Conservation (phyloP, 2,329 filamentous ascomycete species). For the Phialemonium atrogriseum region DNA sequence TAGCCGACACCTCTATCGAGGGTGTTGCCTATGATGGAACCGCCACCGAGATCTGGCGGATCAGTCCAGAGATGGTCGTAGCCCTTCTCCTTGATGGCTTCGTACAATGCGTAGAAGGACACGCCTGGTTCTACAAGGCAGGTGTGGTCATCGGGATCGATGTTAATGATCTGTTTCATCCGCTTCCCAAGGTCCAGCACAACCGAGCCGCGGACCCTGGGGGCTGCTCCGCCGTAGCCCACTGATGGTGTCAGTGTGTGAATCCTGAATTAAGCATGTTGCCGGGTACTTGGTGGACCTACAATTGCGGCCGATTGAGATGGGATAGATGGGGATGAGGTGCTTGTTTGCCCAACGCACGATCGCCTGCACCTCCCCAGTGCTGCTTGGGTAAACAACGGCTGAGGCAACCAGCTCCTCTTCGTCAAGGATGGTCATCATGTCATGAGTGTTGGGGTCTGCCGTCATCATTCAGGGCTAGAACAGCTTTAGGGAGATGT, state of each 20-base stretch:
- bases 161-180: constrained; percentile 30
- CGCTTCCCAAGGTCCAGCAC: constrained; percentile 31
- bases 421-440: constrained; percentile 32
- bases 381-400: constrained; percentile 2
- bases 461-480: constrained; percentile 3
- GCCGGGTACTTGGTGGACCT: constrained; percentile 2
- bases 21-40: constrained; percentile 36
- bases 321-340: constrained; percentile 26
- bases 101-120: constrained; percentile 28
- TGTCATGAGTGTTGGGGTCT: constrained; percentile 31
- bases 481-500: too few relatives aligned
- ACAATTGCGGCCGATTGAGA: constrained; percentile 27
- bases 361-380: constrained; percentile 22
- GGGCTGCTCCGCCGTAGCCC: constrained; percentile 34
- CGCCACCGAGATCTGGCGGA: constrained; percentile 31
- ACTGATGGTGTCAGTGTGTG: constrained; percentile 9
- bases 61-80: constrained; percentile 34
- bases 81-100: constrained; percentile 24
- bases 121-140: constrained; percentile 35
- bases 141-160: constrained; percentile 28
- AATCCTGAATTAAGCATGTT: background rate
- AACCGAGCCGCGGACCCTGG: constrained; percentile 32
- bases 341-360: constrained; percentile 25
- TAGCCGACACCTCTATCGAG: constrained; percentile 37
- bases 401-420: constrained; percentile 37